A percentile compares a stretch with the other conserved stretches of the same genome.
Conservation (phyloP, 176 grass and related monocot species). For the Carex littledalei region DNA sequence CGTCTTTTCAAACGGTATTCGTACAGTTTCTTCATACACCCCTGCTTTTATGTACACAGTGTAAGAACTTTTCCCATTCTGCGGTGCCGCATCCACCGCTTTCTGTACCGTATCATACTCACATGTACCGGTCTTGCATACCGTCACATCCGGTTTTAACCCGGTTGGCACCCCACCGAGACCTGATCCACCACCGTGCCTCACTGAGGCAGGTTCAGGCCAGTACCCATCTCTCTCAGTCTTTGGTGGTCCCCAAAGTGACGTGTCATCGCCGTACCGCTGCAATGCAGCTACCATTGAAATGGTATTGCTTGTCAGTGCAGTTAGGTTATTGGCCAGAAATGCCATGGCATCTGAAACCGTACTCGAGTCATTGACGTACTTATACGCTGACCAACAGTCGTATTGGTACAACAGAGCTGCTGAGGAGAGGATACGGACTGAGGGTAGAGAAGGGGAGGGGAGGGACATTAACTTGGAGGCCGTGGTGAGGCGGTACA, state of each 20-base stretch:
- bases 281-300: constrained; percentile 70
- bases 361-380: constrained; percentile 59
- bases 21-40: constrained; percentile 76
- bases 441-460: constrained; percentile 22
- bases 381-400: constrained; percentile 93
- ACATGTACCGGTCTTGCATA: constrained; percentile 31
- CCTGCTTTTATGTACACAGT: constrained; percentile 73
- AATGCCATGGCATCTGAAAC: constrained; percentile 84
- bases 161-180: constrained; percentile 35
- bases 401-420: constrained; percentile 84
- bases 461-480: neutral
- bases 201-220: constrained; percentile 18
- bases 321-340: constrained; percentile 34
- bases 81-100: constrained; percentile 58
- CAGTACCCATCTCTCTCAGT: constrained; percentile 92
- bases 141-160: constrained; percentile 34
- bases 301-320: constrained; percentile 59
- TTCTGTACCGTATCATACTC: constrained; percentile 34
- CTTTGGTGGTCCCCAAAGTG: constrained; percentile 61
- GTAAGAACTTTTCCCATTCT: constrained; percentile 28
- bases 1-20: constrained; percentile 68
- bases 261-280: constrained; percentile 57
- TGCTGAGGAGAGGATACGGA: constrained; percentile 52
- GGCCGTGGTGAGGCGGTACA: constrained; percentile 42
- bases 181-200: neutral